Conservation (phyloP, 768 basidiomycete species). For the Pleurotus pulmonarius region DNA sequence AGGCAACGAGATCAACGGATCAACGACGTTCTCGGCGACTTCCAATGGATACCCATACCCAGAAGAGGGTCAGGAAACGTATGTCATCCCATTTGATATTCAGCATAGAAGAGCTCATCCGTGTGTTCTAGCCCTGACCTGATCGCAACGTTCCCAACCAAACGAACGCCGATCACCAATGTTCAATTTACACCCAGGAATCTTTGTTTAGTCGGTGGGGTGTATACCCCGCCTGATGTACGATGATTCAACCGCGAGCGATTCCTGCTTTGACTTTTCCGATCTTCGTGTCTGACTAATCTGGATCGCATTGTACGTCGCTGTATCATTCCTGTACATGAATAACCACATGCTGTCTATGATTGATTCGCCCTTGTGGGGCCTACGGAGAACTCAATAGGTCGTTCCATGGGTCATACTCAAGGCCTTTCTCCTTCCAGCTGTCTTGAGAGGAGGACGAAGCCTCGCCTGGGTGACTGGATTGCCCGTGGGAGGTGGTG, state of each 20-base stretch:
- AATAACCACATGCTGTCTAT: too few species aligned
- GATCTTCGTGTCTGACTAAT: not conserved
- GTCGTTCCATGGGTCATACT: too few species aligned
- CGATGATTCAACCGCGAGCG: slow-evolving; percentile 27
- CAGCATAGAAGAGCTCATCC: slow-evolving; percentile 8
- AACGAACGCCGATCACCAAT: slow-evolving; percentile 89
- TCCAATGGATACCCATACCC: slow-evolving; percentile 27
- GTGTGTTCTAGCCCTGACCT: slow-evolving; percentile 64
- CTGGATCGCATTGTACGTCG: not conserved
- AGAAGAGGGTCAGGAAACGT: slow-evolving; percentile 70
- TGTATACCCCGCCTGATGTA: slow-evolving; percentile 58
- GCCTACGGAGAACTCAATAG: too few species aligned
- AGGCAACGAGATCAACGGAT: slow-evolving; percentile 39
- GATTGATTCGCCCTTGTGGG: too few species aligned
- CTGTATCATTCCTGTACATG: not conserved
- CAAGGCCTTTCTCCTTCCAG: too few species aligned
- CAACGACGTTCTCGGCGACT: not conserved
- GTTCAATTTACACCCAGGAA: slow-evolving; percentile 95
- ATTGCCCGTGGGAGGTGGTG: too few species aligned
- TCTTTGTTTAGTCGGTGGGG: slow-evolving; percentile 84
- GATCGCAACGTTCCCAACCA: slow-evolving; percentile 89
- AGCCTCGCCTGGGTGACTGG: too few species aligned
- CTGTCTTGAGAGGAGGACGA: too few species aligned
- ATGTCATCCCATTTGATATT: slow-evolving; percentile 24
- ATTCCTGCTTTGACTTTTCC: not conserved